These are phyloP conservation scores for Glebionis coronaria DNA, from an alignment of 129 eudicot species.

Conservation along the genomic window DNA sequence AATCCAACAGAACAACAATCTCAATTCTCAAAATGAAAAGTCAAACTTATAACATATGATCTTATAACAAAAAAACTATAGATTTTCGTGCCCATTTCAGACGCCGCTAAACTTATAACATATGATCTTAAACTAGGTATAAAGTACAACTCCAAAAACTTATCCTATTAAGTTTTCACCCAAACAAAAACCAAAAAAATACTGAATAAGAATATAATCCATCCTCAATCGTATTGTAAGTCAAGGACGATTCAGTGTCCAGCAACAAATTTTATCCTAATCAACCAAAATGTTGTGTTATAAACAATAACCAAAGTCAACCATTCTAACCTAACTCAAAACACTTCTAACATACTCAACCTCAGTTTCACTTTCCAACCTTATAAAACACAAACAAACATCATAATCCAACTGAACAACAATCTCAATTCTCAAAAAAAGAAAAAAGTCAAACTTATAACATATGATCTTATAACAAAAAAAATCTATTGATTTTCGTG, in stretches of 20 bases:
- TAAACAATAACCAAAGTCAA: slow-evolving; percentile 10
- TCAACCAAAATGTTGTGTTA: not conserved
- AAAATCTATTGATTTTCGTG: too few species aligned
- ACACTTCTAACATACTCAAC: not conserved
- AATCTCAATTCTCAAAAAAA: slow-evolving; percentile 10
- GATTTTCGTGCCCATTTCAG: not conserved
- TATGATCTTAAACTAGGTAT: not conserved
- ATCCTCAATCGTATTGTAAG: not conserved
- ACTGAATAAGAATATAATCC: too few species aligned
- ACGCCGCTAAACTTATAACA: not conserved
- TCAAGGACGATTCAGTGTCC: not conserved
- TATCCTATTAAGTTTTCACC: not conserved
- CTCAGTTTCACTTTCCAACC: not conserved
- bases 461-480: too few species aligned
- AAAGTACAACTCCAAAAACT: not conserved
- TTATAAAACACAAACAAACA: not conserved
- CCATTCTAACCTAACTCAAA: not conserved
- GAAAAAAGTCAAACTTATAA: too few species aligned
- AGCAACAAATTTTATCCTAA: too few species aligned
- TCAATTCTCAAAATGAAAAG: too few species aligned
- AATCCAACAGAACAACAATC: not conserved
- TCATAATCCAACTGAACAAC: slow-evolving; percentile 1
- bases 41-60: too few species aligned
- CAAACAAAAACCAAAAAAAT: too few species aligned
- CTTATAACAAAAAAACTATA: too few species aligned